Percentiles rank a stretch among this genome's conserved stretches.
Evolutionary conservation across 176 grass and related monocot genomes (phyloP).

Genomic region (Triticum dicoccoides): DNA sequence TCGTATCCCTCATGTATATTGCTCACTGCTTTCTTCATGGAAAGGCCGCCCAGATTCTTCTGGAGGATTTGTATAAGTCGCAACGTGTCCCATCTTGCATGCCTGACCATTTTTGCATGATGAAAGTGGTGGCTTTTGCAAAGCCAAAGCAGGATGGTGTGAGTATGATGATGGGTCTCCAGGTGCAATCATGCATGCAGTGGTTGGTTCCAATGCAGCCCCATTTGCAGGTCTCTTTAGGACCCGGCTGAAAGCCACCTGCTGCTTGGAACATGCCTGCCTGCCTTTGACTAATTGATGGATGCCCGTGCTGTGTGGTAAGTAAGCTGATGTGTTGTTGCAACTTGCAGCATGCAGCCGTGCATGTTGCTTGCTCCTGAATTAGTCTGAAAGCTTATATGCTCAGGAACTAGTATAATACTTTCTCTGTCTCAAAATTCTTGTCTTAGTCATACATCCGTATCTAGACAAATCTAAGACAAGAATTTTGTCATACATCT

Average conservation of each 20-base stretch:
- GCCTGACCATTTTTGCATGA: not conserved
- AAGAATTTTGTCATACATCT: too few relatives aligned
- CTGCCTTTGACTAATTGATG: slow-evolving; percentile 3
- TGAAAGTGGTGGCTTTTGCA: slow-evolving; percentile 6
- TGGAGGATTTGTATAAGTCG: not conserved
- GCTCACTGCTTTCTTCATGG: not conserved
- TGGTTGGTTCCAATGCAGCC: not conserved
- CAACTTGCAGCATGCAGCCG: not conserved
- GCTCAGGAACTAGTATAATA: too few relatives aligned
- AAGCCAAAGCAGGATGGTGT: slow-evolving; percentile 28
- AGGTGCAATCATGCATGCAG: slow-evolving; percentile 33
- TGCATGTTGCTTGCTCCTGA: not conserved
- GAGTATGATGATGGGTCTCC: not conserved
- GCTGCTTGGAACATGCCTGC: slow-evolving; percentile 26
- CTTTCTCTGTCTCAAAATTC: too few relatives aligned
- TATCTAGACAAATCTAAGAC: too few relatives aligned
- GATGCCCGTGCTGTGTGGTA: not conserved
- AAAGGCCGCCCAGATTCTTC: slow-evolving; percentile 29
- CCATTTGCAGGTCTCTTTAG: slow-evolving; percentile 8
- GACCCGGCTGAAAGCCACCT: slow-evolving; percentile 8
- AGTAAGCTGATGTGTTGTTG: not conserved
- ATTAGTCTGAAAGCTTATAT: not conserved
- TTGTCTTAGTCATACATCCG: too few relatives aligned
- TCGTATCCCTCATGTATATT: too few relatives aligned
- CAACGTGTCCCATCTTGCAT: slow-evolving; percentile 14